A percentile compares a stretch with the other conserved stretches of the same genome.
phyloP scores from a whole-genome alignment of 2,329 filamentous ascomycete genomes.

The Macrophomina pseudophaseolina region DNA sequence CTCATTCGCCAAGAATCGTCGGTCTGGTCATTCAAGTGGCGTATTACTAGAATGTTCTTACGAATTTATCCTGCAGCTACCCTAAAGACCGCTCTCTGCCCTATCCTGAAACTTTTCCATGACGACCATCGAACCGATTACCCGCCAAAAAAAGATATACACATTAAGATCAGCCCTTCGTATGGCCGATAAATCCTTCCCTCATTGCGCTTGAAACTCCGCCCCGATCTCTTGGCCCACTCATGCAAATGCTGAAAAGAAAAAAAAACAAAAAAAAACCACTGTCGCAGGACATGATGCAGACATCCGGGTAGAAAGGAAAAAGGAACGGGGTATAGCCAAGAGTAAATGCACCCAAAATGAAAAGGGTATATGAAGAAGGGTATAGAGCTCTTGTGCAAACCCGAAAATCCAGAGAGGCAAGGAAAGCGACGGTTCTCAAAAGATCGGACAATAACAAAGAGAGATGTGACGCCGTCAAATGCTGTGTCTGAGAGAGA shows the following conservation, averaged over 20 bases:
- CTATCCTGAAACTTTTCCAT: constrained; percentile 1
- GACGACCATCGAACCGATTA: constrained; percentile 1
- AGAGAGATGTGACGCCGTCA: constrained; percentile 6
- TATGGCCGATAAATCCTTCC: not conserved
- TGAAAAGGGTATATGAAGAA: constrained; percentile 22
- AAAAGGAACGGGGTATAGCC: constrained; percentile 15
- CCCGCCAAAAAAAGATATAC: not conserved
- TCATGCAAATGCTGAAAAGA: constrained; percentile 16
- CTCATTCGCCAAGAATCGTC: not conserved
- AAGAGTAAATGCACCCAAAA: constrained; percentile 8
- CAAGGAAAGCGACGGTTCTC: constrained; percentile 4
- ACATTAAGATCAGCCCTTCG: constrained; percentile 18
- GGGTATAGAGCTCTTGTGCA: constrained; percentile 10
- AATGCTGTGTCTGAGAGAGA: constrained; percentile 5
- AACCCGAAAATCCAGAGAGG: constrained; percentile 17
- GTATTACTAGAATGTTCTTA: constrained; percentile 8
- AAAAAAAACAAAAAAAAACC: not conserved
- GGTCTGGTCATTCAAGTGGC: not conserved
- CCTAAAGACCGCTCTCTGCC: not conserved
- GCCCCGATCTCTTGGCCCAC: not conserved
- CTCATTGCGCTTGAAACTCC: constrained; percentile 5
- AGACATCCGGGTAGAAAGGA: not conserved
- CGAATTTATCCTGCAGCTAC: constrained; percentile 6
- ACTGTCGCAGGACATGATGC: constrained; percentile 8
- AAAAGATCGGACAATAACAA: not conserved